Base-by-base conservation (phyloP, 768 basidiomycete species). In the Coprinopsis sp. region DNA sequence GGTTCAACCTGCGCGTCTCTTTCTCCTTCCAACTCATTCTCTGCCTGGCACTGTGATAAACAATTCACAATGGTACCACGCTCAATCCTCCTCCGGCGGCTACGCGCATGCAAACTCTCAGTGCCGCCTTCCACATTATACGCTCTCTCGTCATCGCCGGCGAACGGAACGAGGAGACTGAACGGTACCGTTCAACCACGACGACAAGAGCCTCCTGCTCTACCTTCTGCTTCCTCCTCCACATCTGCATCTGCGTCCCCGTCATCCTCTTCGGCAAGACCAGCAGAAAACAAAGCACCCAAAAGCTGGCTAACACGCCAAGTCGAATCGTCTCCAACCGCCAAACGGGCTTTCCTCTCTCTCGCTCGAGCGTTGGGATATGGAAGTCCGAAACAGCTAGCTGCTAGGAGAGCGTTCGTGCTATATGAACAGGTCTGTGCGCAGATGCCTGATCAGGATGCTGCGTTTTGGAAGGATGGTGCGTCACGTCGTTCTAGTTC, bases 381-480 rank as follows among this genome's bases (percentile, higher is more conserved):
- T 50, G 72, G 75, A 4, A 79, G 73, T 51, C 66, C 77, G 0
- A 79, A 74, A 51, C 83, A 87, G 51, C 52, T 80, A 3, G 81
- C 83, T 0, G 84, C 76, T 18, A 57, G 77, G 40, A 68, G 82
- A n/a, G 70, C 81, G 3, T 73, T 81, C 31, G 64, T 64, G 14
- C 55, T 87, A 39, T 87, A 87, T 56, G 71, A 77, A 40, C 60
- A 72, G 14, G 55, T 84, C 6, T 83, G 81, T 54, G 73, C 77
- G 1, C 60, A 67, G 13, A 72, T 66, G 37, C 76, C 83, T 14
- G 85, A 86, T 50, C 69, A 79, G 46, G 80, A 85, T 50, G 62
- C 54, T 11, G 62, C 56, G 4, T 87, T 86, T 59, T 88, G 86
- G 86, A 73, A 71, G 54, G 64, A 81, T 44, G 78, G 86, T 83